These are phyloP conservation scores for Drosera capensis DNA, from an alignment of 148 eudicot genomes.

Conservation along the genomic window DNA sequence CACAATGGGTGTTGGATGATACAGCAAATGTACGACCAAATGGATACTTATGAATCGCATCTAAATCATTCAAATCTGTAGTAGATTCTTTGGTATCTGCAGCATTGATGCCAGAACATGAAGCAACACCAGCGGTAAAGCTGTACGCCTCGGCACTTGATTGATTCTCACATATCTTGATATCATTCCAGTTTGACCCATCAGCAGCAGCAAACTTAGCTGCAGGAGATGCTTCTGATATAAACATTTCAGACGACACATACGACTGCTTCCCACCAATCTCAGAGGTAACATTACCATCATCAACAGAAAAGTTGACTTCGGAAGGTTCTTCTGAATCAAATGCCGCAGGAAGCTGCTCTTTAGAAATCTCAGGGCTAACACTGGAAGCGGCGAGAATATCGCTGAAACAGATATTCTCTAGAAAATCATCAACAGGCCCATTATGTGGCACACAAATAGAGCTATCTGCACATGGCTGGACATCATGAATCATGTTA, in stretches of 20 bases:
- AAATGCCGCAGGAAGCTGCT: constrained; percentile 3
- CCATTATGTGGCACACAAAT: no score
- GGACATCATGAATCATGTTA: no score
- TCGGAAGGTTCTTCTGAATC: no score
- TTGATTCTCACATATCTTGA: constrained; percentile 5
- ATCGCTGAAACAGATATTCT: not conserved
- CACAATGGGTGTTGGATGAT: constrained; percentile 7
- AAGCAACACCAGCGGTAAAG: constrained; percentile 5
- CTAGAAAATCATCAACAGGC: not conserved
- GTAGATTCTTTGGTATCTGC: constrained; percentile 6
- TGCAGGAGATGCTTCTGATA: constrained; percentile 12
- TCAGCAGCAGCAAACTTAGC: constrained; percentile 4
- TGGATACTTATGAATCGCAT: constrained; percentile 14
- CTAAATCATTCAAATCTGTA: constrained; percentile 4
- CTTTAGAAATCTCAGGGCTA: constrained; percentile 5
- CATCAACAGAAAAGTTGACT: constrained; percentile 6
- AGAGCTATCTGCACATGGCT: no score
- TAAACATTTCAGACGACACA: constrained; percentile 10
- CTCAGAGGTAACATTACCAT: constrained; percentile 5
- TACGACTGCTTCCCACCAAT: constrained; percentile 9
- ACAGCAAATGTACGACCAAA: constrained; percentile 8
- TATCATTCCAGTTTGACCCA: constrained; percentile 12
- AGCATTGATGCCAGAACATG: constrained; percentile 6
- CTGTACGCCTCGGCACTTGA: constrained; percentile 8
- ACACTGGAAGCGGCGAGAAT: constrained; percentile 3